Percentiles rank a stretch among this genome's conserved stretches.
These are phyloP conservation scores for Opeltia flavorubescens DNA, from an alignment of 495 filamentous ascomycete species.

Conservation along the genomic window DNA sequence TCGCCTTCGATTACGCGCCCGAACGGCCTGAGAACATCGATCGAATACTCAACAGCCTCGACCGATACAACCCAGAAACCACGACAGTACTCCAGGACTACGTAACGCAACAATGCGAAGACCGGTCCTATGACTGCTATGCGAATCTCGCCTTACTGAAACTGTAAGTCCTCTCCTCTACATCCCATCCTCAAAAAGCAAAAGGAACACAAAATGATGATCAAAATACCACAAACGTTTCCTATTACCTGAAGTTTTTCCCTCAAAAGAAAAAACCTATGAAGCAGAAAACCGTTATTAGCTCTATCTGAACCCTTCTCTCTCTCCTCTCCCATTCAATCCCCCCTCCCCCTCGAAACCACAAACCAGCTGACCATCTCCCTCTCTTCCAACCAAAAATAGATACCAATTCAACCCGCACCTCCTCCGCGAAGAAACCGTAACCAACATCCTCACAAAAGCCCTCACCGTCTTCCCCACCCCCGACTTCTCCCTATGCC, in stretches of 20 bases:
- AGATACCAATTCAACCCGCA: conserved; percentile 99
- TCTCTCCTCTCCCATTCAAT: neutral
- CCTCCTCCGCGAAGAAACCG: conserved; percentile 88
- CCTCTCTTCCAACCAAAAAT: neutral
- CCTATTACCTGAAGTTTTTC: conserved; percentile 80
- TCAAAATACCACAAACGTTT: conserved; percentile 75
- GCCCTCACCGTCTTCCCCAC: conserved; percentile 93
- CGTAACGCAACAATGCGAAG: conserved; percentile 87
- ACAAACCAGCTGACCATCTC: neutral
- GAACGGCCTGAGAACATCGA: conserved; percentile 78
- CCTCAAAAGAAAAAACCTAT: conserved; percentile 17
- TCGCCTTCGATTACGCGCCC: conserved; percentile 41
- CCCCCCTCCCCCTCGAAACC: neutral
- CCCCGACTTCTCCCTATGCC: conserved; percentile 84
- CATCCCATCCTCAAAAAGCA: neutral
- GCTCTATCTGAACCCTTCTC: conserved; percentile 46
- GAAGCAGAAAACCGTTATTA: conserved; percentile 41
- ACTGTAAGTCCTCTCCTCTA: conserved; percentile 55
- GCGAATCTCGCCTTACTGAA: conserved; percentile 93
- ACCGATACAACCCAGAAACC: conserved; percentile 97
- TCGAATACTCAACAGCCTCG: conserved; percentile 82
- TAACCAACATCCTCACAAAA: conserved; percentile 98
- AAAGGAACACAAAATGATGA: conserved; percentile 36
- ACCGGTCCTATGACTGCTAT: conserved; percentile 84
- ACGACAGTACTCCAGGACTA: conserved; percentile 91